A percentile compares a stretch with the other conserved stretches of the same genome.
These are phyloP conservation scores for Grosmannia huntii DNA, from an alignment of 2,329 filamentous ascomycete species.

Conservation along the genomic window DNA sequence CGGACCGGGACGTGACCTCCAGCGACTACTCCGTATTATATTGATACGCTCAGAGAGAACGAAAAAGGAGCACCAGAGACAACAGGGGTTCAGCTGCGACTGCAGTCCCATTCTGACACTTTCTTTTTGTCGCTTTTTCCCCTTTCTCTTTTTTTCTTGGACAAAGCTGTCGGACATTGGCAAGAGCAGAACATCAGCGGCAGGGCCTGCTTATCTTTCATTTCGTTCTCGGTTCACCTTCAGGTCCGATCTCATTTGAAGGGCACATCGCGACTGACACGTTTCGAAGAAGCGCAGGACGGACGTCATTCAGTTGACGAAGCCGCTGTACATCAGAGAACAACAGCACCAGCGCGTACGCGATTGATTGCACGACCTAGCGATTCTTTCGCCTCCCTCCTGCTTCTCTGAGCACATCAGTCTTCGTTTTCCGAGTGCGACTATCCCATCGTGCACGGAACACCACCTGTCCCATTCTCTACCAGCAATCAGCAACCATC, in stretches of 20 bases:
- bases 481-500: not conserved
- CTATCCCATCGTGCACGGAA: not conserved
- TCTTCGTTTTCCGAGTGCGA: not conserved
- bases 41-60: not conserved
- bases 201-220: not conserved
- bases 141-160: not conserved
- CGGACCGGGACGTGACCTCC: not conserved
- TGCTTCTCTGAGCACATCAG: not conserved
- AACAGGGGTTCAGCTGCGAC: constrained; percentile 1
- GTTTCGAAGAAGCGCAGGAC: not conserved
- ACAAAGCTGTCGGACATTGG: not conserved
- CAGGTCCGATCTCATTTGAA: not conserved
- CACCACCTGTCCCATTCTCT: not conserved
- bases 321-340: not conserved
- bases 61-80: not conserved
- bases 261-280: not conserved
- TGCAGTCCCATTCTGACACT: not conserved
- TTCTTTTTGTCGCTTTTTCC: not conserved
- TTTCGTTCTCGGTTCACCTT: not conserved
- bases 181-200: not conserved
- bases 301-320: not conserved
- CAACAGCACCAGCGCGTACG: not conserved
- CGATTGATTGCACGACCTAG: not conserved
- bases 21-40: not conserved
- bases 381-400: not conserved